Evolutionary conservation across 2,329 filamentous ascomycete species (phyloP), one percentile per base, ranked within the genome.

Genomic region (Diaporthe velutina): DNA sequence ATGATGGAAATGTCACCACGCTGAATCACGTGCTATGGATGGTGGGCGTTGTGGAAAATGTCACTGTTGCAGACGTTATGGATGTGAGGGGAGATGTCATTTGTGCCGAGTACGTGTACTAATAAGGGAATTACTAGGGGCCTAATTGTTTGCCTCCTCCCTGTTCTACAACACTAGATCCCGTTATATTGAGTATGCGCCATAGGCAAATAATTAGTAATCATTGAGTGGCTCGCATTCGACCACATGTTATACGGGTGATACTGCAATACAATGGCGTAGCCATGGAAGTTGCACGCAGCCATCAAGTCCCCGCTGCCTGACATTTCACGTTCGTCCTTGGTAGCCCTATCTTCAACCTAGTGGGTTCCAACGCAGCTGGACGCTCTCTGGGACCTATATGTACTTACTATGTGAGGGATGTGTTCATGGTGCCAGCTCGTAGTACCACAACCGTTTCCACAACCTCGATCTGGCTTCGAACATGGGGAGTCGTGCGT

Each of bases 11-110:
- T 13, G 57, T 58, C 28, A 70, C 70, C 2, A 77, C 75, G n/a
- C 28, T 77, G 70, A 71, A 67, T 28, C 76, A 77, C 38, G 66
- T 76, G 25, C 71, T 77, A 54, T 74, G 55, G 40, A 74, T 73
- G 19, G 45, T 71, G 33, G 76, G 75, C 0, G 72, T 76, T 25
- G 73, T 74, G n/a, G 71, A 73, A 2, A 75, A 78, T 50, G 71
- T 57, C 4, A 78, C 76, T 4, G 71, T 77, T 33, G 71, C 60
- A 19, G 76, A 77, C 22, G 73, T 78, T 30, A 78, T 78, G 76
- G 73, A 78, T 48, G 72, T 74, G n/a, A 40, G n/a, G 19, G 30
- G 42, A 17, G 54, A 71, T 22, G 35, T 60, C 9, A 9, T 57
- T 45, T 71, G 54, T 40, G 54, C 68, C 4, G 52, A 42, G 9